phyloP scores from a whole-genome alignment of 106 monocot species.

The Ottelia alismoides region DNA sequence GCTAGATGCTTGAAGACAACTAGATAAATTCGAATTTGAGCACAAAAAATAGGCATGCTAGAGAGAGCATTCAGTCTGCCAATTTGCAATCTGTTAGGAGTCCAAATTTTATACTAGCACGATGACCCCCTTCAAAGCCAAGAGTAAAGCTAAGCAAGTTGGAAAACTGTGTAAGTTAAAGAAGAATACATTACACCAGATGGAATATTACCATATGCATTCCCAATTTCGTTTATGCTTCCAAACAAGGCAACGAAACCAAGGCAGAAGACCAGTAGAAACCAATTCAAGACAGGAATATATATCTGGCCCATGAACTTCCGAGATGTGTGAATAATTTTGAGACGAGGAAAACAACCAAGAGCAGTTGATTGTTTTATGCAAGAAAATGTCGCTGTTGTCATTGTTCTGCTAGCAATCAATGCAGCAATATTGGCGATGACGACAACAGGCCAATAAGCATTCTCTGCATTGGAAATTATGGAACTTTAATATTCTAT shows the following conservation, averaged over 20 bases:
- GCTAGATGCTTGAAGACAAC: too few species aligned
- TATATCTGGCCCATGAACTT: constrained; percentile 95
- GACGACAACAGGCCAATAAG: constrained; percentile 71
- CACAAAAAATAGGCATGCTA: too few species aligned
- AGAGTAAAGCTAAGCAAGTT: too few species aligned
- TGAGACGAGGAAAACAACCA: constrained; percentile 87
- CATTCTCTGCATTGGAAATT: constrained; percentile 53
- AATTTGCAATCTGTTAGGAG: too few species aligned
- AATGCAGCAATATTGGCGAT: constrained; percentile 78
- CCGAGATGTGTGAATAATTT: constrained; percentile 76
- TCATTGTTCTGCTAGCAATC: constrained; percentile 87
- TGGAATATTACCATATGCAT: constrained; percentile 99
- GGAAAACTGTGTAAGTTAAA: too few species aligned
- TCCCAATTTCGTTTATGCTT: constrained; percentile 68
- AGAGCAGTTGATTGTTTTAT: constrained; percentile 87
- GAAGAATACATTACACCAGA: too few species aligned
- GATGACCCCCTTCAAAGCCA: too few species aligned
- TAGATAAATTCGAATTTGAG: too few species aligned
- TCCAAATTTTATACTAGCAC: too few species aligned
- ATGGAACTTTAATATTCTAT: too few species aligned
- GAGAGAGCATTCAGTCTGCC: too few species aligned
- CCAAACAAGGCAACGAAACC: constrained; percentile 49
- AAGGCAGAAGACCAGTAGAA: constrained; percentile 49
- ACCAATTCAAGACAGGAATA: constrained; percentile 86
- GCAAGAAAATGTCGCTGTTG: constrained; percentile 79